These are phyloP conservation scores for Monosporascus sp. DNA, from an alignment of 2,329 filamentous ascomycete genomes.

Conservation along the genomic window DNA sequence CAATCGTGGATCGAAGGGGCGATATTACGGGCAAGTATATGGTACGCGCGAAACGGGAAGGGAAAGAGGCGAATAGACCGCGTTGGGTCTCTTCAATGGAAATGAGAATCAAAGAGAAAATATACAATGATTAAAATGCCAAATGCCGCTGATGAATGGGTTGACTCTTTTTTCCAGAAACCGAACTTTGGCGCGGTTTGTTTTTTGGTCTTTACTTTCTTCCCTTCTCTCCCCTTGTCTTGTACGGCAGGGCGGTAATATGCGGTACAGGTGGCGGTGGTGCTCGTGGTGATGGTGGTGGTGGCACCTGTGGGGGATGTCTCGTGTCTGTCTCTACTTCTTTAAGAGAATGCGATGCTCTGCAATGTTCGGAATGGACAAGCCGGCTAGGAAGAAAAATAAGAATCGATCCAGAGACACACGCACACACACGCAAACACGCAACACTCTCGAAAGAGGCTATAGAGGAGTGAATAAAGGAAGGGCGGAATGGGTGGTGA, in stretches of 20 bases:
- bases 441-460: slow-evolving; percentile 25
- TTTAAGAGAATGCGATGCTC: slow-evolving; percentile 1
- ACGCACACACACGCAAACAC: slow-evolving; percentile 15
- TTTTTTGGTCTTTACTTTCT: background rate
- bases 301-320: background rate
- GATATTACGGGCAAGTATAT: background rate
- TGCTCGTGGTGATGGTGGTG: background rate
- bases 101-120: background rate
- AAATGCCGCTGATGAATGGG: background rate
- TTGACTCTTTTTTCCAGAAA: background rate
- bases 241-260: background rate
- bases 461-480: slow-evolving; percentile 25
- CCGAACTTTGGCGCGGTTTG: background rate
- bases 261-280: background rate
- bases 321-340: background rate
- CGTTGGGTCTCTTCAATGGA: background rate
- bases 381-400: slow-evolving; percentile 10
- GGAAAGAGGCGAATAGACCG: background rate
- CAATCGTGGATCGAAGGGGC: background rate
- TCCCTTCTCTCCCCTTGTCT: background rate
- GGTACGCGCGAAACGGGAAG: background rate
- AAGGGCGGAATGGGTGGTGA: slow-evolving; percentile 25
- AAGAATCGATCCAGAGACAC: slow-evolving; percentile 18
- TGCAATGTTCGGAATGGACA: background rate
- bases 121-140: background rate